Base-by-base conservation (phyloP, 768 basidiomycete genomes). In the Suillus subluteus region DNA sequence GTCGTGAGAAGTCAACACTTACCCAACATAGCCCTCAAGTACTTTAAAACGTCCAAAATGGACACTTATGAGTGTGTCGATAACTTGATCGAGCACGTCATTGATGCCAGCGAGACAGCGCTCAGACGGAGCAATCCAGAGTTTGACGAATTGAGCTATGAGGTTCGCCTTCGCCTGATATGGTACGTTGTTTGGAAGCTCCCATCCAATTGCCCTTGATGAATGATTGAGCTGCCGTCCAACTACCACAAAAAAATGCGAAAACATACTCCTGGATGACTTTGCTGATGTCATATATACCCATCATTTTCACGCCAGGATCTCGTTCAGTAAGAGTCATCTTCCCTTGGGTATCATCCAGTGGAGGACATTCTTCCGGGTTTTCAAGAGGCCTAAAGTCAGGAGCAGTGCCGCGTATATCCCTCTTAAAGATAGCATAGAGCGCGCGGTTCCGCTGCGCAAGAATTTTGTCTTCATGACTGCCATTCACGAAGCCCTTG, bases 31-130 rank as follows among this genome's bases (percentile, higher is more conserved):
- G 2, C 66, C 63, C 52, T 79, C 72, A 0, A 86, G 78, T 5
- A 70, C 46, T 18, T 64, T 74, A 62, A 84, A 86, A 8, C 79
- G 77, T 4, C 78, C 79, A 66, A 86, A 88, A 62, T 80, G 77
- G 2, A 66, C 63, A 6, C 73, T 65, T 37, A 81, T 68, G 15
- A 78, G 73, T 1, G 64, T 23, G 15, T 74, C 65, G 6, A 82
- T 66, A 13, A 77, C 59, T 41, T 77, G 70, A 21, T 73, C 70
- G 4, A 82, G 72, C 4, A 79, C 73, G 15, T 75, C 70, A 21
- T 73, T 70, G 6, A 83, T 72, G 6, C 65, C 66, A 2, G 72
- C 68, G 72, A 83, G 75, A 66, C 83, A 83, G 13, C 66, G 64
- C 7, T 72, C 44, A 4, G 81, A 61, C 13, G 52, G 77, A 4